These are phyloP conservation scores for Paraphaeosphaeria sporulosa DNA, from an alignment of 2,329 filamentous ascomycete species.

Conservation along the genomic window DNA sequence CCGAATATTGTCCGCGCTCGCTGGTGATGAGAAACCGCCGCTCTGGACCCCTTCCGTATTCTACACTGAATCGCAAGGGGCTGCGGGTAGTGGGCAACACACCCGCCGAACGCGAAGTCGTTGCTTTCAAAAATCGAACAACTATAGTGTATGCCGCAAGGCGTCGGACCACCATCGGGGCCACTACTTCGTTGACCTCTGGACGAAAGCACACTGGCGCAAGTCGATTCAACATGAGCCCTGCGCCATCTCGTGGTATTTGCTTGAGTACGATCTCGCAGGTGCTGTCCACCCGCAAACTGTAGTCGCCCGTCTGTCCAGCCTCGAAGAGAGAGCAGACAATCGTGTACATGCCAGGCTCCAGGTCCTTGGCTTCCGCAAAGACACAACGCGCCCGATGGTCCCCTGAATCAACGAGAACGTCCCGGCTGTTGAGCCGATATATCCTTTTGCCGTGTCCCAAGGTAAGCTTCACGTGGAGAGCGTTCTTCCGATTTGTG, in stretches of 20 bases:
- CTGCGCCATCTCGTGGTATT: slow-evolving; percentile 77
- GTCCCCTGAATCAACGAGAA: slow-evolving; percentile 84
- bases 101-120: slow-evolving; percentile 35
- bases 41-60: slow-evolving; percentile 75
- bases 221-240: slow-evolving; percentile 70
- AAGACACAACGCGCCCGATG: slow-evolving; percentile 83
- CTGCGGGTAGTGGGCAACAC: slow-evolving; percentile 46
- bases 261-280: slow-evolving; percentile 63
- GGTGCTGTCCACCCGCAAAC: slow-evolving; percentile 75
- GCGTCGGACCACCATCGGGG: slow-evolving; percentile 58
- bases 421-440: slow-evolving; percentile 74
- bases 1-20: slow-evolving; percentile 76
- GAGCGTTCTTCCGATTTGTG: slow-evolving; percentile 69
- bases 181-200: slow-evolving; percentile 62
- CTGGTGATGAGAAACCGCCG: slow-evolving; percentile 70
- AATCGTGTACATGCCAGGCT: slow-evolving; percentile 80
- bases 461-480: slow-evolving; percentile 87
- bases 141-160: slow-evolving; percentile 70
- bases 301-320: slow-evolving; percentile 77
- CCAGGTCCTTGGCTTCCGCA: slow-evolving; percentile 67
- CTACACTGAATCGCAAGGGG: slow-evolving; percentile 74
- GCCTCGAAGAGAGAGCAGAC: slow-evolving; percentile 91
- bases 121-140: slow-evolving; percentile 53
- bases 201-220: slow-evolving; percentile 59
- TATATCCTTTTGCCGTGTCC: slow-evolving; percentile 75